A percentile compares a stretch with the other conserved stretches of the same genome.
These are phyloP conservation scores for Haplosporangium sp. DNA, from an alignment of 371 early-diverging fungal genomes.

Conservation along the genomic window DNA sequence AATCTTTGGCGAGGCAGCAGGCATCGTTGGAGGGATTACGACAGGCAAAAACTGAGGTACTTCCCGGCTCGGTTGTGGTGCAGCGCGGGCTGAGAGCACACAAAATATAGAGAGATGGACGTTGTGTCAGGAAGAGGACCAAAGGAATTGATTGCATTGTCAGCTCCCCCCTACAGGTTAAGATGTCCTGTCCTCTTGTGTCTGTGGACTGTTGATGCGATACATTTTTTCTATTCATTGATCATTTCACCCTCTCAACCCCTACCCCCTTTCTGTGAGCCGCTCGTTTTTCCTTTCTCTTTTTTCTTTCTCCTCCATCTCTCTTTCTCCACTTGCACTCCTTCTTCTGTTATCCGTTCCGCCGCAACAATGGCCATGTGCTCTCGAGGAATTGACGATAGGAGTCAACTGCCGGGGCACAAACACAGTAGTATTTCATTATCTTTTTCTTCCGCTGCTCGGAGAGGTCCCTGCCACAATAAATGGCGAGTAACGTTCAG, in stretches of 20 bases:
- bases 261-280: constrained; percentile 4
- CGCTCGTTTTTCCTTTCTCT: background rate
- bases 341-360: constrained; percentile 9
- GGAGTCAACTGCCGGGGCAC: constrained; percentile 11
- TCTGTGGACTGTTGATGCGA: background rate
- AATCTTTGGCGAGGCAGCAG: constrained; percentile 47
- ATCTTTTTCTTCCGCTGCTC: background rate
- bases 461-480: too few species aligned
- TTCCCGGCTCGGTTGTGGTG: constrained; percentile 42
- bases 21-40: constrained; percentile 28
- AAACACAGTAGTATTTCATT: background rate
- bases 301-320: constrained; percentile 1
- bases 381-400: constrained; percentile 17
- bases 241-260: constrained; percentile 25
- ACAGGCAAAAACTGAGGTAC: constrained; percentile 48
- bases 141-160: background rate
- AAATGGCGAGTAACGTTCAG: too few species aligned
- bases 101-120: background rate
- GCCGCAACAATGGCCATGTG: constrained; percentile 19
- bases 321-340: constrained; percentile 4
- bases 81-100: constrained; percentile 28
- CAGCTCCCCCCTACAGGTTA: too few species aligned
- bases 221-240: background rate
- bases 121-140: background rate
- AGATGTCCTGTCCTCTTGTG: too few species aligned